Conservation (phyloP, 2,329 filamentous ascomycete genomes). For the Penicillium sp. region DNA sequence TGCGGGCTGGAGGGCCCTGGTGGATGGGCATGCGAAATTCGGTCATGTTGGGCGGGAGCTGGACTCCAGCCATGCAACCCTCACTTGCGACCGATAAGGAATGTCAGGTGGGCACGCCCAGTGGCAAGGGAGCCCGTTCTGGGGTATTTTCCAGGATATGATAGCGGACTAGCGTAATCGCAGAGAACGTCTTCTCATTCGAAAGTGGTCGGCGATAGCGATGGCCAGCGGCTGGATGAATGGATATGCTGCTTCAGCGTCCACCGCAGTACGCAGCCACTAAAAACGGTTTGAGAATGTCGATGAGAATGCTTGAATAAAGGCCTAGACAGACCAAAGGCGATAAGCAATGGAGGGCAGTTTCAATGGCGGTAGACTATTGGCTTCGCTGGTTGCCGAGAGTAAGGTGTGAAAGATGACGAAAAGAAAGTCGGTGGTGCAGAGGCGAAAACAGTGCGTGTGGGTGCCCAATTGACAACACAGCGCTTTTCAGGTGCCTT, state of each 20-base stretch:
- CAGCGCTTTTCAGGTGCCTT: background rate
- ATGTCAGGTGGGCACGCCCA: conserved; percentile 2
- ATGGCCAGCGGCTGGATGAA: conserved; percentile 20
- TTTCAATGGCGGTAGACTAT: conserved; percentile 13
- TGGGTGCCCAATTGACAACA: background rate
- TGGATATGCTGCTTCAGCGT: conserved; percentile 19
- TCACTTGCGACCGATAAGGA: background rate
- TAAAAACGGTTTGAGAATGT: conserved; percentile 1
- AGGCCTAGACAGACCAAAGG: background rate
- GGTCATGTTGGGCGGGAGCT: conserved; percentile 32
- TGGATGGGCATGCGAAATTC: conserved; percentile 38
- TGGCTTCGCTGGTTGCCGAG: background rate
- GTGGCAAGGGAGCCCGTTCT: background rate
- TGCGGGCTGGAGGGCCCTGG: conserved; percentile 30
- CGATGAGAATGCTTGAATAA: conserved; percentile 4
- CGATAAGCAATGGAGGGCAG: background rate
- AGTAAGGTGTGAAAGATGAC: background rate
- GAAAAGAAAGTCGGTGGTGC: background rate
- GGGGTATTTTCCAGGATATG: background rate
- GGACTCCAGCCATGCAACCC: conserved; percentile 27
- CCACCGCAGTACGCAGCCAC: conserved; percentile 14
- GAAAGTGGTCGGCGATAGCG: conserved; percentile 5
- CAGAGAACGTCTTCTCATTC: background rate
- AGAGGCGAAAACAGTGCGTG: background rate
- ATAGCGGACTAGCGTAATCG: background rate